Evolutionary conservation across 495 filamentous ascomycete species (phyloP).

Genomic region (Aspergillus carlsbadensis): DNA sequence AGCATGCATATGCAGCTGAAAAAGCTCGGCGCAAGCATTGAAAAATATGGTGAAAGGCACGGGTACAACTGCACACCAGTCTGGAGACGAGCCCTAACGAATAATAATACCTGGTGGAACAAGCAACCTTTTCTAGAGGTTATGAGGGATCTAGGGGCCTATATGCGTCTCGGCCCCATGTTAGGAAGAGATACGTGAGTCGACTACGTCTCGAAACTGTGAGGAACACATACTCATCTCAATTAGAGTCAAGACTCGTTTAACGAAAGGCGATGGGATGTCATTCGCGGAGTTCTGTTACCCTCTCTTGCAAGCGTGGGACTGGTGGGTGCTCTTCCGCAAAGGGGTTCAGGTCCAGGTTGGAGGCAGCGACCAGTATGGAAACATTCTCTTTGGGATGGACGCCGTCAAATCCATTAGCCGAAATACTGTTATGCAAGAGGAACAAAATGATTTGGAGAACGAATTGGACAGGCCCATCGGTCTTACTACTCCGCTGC

Average conservation of each 20-base stretch:
- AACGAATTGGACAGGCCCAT: conserved; percentile 54
- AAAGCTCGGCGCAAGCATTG: conserved; percentile 71
- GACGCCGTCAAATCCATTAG: conserved; percentile 74
- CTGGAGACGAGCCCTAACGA: conserved; percentile 64
- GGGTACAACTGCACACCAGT: conserved; percentile 61
- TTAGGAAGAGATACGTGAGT: conserved; percentile 85
- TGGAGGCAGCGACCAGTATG: conserved; percentile 93
- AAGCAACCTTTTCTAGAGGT: conserved; percentile 67
- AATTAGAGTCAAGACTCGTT: conserved; percentile 73
- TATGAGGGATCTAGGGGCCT: conserved; percentile 65
- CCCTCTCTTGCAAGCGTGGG: conserved; percentile 92
- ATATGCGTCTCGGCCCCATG: conserved; percentile 79
- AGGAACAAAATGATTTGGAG: conserved; percentile 26
- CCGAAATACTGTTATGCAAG: conserved; percentile 43
- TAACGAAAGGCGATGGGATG: conserved; percentile 83
- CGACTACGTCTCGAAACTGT: not conserved
- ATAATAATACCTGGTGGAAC: conserved; percentile 83
- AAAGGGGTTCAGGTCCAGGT: conserved; percentile 77
- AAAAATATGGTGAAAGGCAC: conserved; percentile 55
- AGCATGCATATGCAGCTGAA: conserved; percentile 81
- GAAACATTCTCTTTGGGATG: conserved; percentile 91
- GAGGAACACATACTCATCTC: conserved; percentile 19
- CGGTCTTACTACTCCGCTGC: conserved; percentile 84
- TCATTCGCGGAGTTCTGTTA: conserved; percentile 93
- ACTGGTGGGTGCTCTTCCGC: conserved; percentile 83